Percentiles rank a stretch among this genome's conserved stretches.
These are phyloP conservation scores for Claviceps sorghi DNA, from an alignment of 2,329 filamentous ascomycete species.

Conservation along the genomic window DNA sequence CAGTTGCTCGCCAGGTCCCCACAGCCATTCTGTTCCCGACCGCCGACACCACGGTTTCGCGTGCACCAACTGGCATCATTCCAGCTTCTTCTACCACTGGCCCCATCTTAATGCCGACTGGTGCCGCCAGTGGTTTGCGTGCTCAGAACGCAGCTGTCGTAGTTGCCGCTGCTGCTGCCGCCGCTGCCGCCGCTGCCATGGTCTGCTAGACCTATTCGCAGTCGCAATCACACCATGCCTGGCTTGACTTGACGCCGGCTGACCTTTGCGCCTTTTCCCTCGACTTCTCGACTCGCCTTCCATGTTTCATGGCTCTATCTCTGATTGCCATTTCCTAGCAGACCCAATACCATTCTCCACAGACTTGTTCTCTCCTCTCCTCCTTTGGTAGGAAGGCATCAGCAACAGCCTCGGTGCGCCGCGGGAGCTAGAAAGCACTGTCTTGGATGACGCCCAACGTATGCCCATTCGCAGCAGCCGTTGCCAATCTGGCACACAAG, in stretches of 20 bases:
- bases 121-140: conserved; percentile 21
- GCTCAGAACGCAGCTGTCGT: conserved; percentile 26
- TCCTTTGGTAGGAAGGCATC: not conserved
- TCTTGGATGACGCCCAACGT: not conserved
- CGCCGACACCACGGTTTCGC: conserved; percentile 12
- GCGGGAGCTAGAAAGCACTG: not conserved
- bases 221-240: not conserved
- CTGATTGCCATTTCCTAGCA: not conserved
- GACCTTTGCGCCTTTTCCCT: not conserved
- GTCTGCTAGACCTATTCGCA: conserved; percentile 15
- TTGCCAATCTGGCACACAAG: not conserved
- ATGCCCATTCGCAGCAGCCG: not conserved
- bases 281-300: not conserved
- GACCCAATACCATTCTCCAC: not conserved
- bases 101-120: conserved; percentile 12
- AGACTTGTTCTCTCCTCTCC: not conserved
- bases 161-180: conserved; percentile 23
- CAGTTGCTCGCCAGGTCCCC: not conserved
- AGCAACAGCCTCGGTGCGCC: not conserved
- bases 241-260: not conserved
- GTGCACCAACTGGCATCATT: conserved; percentile 10
- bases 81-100: conserved; percentile 9
- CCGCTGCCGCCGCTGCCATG: conserved; percentile 26
- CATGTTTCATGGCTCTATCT: not conserved
- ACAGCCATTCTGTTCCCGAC: not conserved